phyloP scores from a whole-genome alignment of 768 basidiomycete genomes.

The Myochromella boudieri region DNA sequence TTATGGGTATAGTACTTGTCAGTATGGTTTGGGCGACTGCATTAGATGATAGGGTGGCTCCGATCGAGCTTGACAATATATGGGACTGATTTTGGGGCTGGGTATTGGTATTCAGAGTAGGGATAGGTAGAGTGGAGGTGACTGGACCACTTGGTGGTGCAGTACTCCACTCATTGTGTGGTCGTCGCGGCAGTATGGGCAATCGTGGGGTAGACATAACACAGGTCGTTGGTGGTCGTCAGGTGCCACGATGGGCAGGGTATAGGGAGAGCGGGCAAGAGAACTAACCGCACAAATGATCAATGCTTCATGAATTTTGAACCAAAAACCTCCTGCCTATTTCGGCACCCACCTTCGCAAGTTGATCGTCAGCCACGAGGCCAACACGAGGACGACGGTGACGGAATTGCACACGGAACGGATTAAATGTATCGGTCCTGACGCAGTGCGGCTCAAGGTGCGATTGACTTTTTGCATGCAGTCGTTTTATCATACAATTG shows the following conservation, averaged over 20 bases:
- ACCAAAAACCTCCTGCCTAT: constrained; percentile 13
- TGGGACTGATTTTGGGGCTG: not conserved
- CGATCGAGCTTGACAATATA: not conserved
- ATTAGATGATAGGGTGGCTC: constrained; percentile 1
- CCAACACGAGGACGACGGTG: not conserved
- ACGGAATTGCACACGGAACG: not conserved
- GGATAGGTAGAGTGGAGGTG: not conserved
- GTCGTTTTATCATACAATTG: not conserved
- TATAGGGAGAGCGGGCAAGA: constrained; percentile 11
- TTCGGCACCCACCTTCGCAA: constrained; percentile 6
- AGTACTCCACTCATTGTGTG: constrained; percentile 10
- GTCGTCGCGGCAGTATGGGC: constrained; percentile 18
- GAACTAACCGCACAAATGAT: constrained; percentile 8
- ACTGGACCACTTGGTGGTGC: constrained; percentile 1
- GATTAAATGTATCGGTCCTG: not conserved
- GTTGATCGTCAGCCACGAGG: constrained; percentile 1
- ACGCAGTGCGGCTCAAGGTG: too few relatives aligned
- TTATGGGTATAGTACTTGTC: constrained; percentile 35
- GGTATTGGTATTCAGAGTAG: constrained; percentile 6
- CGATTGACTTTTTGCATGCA: too few relatives aligned
- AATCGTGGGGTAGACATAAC: constrained; percentile 13
- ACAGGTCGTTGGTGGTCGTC: constrained; percentile 16
- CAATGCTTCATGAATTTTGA: constrained; percentile 10
- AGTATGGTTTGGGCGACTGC: constrained; percentile 15
- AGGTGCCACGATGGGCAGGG: constrained; percentile 19